Base-by-base conservation (phyloP, 345 rosid species). In the Arabis alpina region DNA sequence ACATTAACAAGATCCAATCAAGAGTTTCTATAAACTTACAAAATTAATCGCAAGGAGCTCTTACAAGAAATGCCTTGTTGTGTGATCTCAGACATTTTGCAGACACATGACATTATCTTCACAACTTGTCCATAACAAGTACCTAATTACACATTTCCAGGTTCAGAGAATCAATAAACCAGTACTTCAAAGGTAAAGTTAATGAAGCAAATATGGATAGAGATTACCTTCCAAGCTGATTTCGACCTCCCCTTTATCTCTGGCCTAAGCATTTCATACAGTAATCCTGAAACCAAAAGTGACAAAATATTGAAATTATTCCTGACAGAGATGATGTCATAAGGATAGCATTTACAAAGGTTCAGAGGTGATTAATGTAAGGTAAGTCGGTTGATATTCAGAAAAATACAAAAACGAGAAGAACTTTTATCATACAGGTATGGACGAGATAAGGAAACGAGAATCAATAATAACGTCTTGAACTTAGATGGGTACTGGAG, bases 81-180 rank as follows among this genome's bases (percentile, higher is more conserved):
- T 4, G 98, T 85, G 79, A 94, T 89, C 76, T 94, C 98, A 27
- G 98, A 87, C 98, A 88, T 85, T 84, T 88, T 94, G 83, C 96
- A 91, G 1, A 86, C 75, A 72, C 73, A 85, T 64, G 99, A 94
- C 85, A 94, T 80, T 62, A 94, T 81, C 92, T 89, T 94, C 42
- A 94, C 83, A 86, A 86, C 75, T 82, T 91, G 84, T 94, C 99
- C 91, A 94, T 77, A 73, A 91, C 89, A 64, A 91, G 95, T 27
- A 94, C 98, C 99, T 94, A 78, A 64, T 13, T 37, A 56, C 11
- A 65, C 61, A 48, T 64, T 53, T 40, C 25, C 55, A 57, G 6
- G 28, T 68, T 40, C 32, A 75, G 49, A 11, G 32, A 51, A 44
- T 51, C 44, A 56, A 28, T 25, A 67, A 66, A 50, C 36, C 2